Base-by-base conservation (phyloP, 129 eudicot species). In the Escallonia herrerae region DNA sequence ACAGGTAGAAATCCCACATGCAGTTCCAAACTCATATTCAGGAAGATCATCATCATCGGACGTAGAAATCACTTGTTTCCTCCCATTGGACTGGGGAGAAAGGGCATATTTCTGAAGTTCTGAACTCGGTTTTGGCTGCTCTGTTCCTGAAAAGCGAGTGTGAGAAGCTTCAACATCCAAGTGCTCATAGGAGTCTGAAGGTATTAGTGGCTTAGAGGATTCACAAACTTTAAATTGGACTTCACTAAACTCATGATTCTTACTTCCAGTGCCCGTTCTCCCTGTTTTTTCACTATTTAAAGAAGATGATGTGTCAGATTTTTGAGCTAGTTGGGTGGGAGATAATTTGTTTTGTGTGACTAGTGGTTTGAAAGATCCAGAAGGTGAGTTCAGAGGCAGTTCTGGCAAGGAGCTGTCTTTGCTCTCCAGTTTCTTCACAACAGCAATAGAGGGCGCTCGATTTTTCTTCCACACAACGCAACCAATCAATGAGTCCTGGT, bases 21-120 rank as follows among this genome's bases (percentile, higher is more conserved):
- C 71, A 37, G 62, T 54, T 47, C 76, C 68, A 39, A 86, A 86
- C 83, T 86, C 90, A 80, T 67, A 86, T 74, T 86, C 90, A 13
- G 95, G 95, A 73, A 83, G 95, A 80, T 86, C 95, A 60, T 86
- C 95, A 64, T 83, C 95, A 42, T 75, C 83, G 22, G 66, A 60
- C 58, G 56, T 40, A 63, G 65, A 56, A 6, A 4, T 40, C 14
- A 65, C 63, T 40, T 56, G 53, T 13, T 46, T 56, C 14, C 33
- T 52, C 51, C 42, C 39, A 61, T 71, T 67, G 71, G 46, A 58
- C 15, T 72, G 57, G 56, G 54, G 75, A n/a, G 76, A 40, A 43
- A 43, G 37, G 13, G 52, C 54, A 13, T 74, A 37, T 54, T 63
- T 74, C 50, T 14, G 58, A 22, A 43, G 9, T 15, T 59, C 43